Evolutionary conservation across 2,329 filamentous ascomycete species (phyloP), one percentile per base, ranked within the genome.

Genomic region (Pseudonectria foliicola): DNA sequence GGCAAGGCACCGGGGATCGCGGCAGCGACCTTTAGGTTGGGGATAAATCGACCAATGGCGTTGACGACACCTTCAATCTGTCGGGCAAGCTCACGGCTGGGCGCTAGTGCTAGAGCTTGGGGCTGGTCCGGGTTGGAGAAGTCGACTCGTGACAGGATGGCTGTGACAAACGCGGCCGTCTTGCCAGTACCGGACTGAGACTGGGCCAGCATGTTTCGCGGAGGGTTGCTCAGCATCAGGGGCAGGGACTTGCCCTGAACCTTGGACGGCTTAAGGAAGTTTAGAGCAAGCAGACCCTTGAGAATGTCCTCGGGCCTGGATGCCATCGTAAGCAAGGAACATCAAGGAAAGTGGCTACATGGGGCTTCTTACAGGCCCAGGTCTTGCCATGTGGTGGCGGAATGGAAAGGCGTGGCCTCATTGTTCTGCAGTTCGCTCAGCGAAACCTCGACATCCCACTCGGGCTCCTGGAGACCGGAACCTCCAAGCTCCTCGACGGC

Each of bases 101-200:
- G 92, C 3, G 90, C 92, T 23, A 98, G 76, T 24, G 89, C 82
- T 27, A 98, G 66, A 11, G 88, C 88, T 65, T 98, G 92, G 2
- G 90, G 89, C 45, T 75, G 70, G 18, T 77, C 66, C 13, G 80
- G 71, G 44, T 75, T 72, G 33, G 56, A 68, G 39, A 89, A 75
- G 54, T 98, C 87, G 55, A 96, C 66, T 44, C 92, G 86, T 39
- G 85, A 85, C 27, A 98, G 74, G 41, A 94, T 84, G 42, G 94
- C 94, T 43, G 95, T 81, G 29, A 92, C 85, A 60, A 98, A 98
- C 14, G 92, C 92, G 13, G 89, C 92, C 0, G 92, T 98, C 71
- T 98, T 98, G 55, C 92, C 92, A 13, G 92, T 98, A 50, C 92
- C 92, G 3, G 92, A 98, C 62, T 98, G 92, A n/a, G 92, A 98